Evolutionary conservation across 352 stramenopile genomes (phyloP).

Genomic region (Phytophthora foliorum): DNA sequence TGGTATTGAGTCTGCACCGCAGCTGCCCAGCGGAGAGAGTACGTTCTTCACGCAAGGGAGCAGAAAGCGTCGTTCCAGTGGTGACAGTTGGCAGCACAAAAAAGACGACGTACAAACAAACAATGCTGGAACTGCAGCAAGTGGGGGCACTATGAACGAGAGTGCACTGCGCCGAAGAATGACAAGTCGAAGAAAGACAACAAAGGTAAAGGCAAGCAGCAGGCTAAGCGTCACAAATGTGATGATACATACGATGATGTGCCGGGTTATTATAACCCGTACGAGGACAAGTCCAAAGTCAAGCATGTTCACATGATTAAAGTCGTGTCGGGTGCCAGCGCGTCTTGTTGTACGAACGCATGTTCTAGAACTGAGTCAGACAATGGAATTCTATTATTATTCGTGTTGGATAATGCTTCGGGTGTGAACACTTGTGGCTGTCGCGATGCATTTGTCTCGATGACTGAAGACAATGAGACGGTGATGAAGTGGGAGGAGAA

Average conservation of each 20-base stretch:
- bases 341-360: too few species aligned
- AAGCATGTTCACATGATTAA: conserved; percentile 5
- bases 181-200: background rate
- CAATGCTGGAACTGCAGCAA: conserved; percentile 18
- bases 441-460: background rate
- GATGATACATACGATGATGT: conserved; percentile 3
- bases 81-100: background rate
- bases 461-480: background rate
- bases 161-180: conserved; percentile 1
- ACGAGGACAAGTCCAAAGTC: background rate
- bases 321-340: background rate
- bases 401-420: conserved; percentile 18
- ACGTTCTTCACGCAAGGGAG: background rate
- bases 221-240: background rate
- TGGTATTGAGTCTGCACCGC: background rate
- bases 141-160: conserved; percentile 8
- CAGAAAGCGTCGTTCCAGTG: background rate
- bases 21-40: background rate
- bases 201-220: background rate
- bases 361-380: background rate
- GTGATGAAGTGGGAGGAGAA: conserved; percentile 2
- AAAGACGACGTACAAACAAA: background rate
- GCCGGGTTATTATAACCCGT: background rate
- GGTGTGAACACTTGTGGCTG: conserved; percentile 3
- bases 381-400: background rate